These are phyloP conservation scores for Aurifilum marmelostoma DNA, from an alignment of 2,329 filamentous ascomycete species.

Conservation along the genomic window DNA sequence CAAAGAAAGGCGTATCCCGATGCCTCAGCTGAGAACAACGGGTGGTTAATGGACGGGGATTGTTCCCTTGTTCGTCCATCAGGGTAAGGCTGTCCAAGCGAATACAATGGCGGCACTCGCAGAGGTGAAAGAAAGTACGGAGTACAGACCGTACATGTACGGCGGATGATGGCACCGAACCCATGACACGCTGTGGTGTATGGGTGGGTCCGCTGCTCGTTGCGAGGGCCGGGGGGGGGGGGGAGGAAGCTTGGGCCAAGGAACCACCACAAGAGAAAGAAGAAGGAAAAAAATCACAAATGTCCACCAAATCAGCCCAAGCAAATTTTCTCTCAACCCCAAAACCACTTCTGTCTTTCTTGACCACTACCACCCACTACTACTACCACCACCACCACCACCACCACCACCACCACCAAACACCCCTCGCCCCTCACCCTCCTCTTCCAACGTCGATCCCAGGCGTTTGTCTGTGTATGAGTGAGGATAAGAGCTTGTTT, in stretches of 20 bases:
- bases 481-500: too few relatives aligned
- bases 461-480: not conserved
- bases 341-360: not conserved
- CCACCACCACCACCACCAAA: not conserved
- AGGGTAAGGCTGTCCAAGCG: not conserved
- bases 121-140: not conserved
- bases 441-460: not conserved
- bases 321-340: not conserved
- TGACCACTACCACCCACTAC: too few relatives aligned
- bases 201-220: not conserved
- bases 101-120: not conserved
- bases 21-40: too few relatives aligned
- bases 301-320: not conserved
- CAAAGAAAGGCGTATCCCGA: not conserved
- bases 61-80: not conserved
- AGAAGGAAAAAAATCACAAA: not conserved
- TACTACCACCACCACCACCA: not conserved
- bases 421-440: too few relatives aligned
- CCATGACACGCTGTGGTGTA: not conserved
- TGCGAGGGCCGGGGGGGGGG: not conserved
- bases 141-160: too few relatives aligned
- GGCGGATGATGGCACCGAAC: not conserved
- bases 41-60: too few relatives aligned
- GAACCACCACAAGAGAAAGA: not conserved
- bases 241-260: slow-evolving; percentile 6